A percentile compares a stretch with the other conserved stretches of the same genome.
phyloP scores from a whole-genome alignment of 345 rosid species.

The Populus davidiana region DNA sequence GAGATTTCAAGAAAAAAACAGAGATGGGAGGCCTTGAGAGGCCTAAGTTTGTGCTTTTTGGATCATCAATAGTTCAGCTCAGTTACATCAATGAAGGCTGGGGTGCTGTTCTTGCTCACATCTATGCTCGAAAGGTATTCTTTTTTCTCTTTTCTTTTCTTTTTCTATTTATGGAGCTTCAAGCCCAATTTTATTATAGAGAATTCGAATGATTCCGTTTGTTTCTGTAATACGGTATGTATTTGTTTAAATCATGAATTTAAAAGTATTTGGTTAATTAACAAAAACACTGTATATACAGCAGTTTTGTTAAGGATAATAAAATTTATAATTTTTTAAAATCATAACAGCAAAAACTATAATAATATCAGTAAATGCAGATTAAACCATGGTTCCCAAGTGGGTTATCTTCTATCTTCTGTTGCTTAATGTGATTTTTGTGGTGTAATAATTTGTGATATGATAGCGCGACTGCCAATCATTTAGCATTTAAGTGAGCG shows the following conservation, averaged over 20 bases:
- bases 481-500: background rate
- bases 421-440: background rate
- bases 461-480: background rate
- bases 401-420: too few relatives aligned
- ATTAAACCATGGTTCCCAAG: too few relatives aligned
- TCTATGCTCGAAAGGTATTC: slow-evolving; percentile 25
- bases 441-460: background rate
- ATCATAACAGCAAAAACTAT: too few relatives aligned
- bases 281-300: too few relatives aligned
- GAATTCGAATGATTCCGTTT: background rate
- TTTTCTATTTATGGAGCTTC: too few relatives aligned
- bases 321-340: too few relatives aligned
- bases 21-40: slow-evolving; percentile 24
- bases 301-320: too few relatives aligned
- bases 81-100: slow-evolving; percentile 23
- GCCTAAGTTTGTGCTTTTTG: slow-evolving; percentile 26
- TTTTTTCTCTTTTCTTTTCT: background rate
- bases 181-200: too few relatives aligned
- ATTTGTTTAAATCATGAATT: too few relatives aligned
- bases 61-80: slow-evolving; percentile 28
- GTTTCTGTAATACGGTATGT: too few relatives aligned
- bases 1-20: background rate
- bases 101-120: slow-evolving; percentile 23
- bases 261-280: too few relatives aligned
- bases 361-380: too few relatives aligned